A percentile compares a stretch with the other conserved stretches of the same genome.
Conservation (phyloP, 2,329 filamentous ascomycete genomes). For the Fusarium oligoseptatum region DNA sequence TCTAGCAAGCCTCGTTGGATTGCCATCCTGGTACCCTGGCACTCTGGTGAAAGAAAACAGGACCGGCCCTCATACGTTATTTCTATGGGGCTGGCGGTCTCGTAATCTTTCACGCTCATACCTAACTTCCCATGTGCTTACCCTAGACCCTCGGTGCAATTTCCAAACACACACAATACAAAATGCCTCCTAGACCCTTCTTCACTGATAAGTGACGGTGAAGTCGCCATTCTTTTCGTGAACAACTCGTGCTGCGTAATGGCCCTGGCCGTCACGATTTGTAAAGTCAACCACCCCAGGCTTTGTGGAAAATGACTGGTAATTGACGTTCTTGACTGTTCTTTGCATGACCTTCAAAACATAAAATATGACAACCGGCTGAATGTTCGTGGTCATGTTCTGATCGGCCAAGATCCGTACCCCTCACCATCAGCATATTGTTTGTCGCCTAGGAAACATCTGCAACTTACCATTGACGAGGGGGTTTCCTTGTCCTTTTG, state of each 20-base stretch:
- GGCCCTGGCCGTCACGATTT: not conserved
- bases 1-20: not conserved
- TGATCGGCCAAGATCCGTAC: not conserved
- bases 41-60: too few species aligned
- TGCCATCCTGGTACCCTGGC: too few species aligned
- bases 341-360: not conserved
- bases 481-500: not conserved
- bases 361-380: not conserved
- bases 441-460: not conserved
- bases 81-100: too few species aligned
- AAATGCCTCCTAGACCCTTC: not conserved
- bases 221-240: not conserved
- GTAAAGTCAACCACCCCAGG: not conserved
- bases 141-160: not conserved
- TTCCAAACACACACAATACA: not conserved
- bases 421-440: not conserved
- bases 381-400: not conserved
- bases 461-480: not conserved
- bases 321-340: not conserved
- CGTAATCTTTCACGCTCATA: too few species aligned
- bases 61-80: too few species aligned
- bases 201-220: not conserved
- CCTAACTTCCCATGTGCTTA: not conserved
- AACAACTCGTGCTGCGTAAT: not conserved
- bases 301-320: not conserved